These are phyloP conservation scores for Acmispon strigosus DNA, from an alignment of 306 rosid species.

Conservation along the genomic window DNA sequence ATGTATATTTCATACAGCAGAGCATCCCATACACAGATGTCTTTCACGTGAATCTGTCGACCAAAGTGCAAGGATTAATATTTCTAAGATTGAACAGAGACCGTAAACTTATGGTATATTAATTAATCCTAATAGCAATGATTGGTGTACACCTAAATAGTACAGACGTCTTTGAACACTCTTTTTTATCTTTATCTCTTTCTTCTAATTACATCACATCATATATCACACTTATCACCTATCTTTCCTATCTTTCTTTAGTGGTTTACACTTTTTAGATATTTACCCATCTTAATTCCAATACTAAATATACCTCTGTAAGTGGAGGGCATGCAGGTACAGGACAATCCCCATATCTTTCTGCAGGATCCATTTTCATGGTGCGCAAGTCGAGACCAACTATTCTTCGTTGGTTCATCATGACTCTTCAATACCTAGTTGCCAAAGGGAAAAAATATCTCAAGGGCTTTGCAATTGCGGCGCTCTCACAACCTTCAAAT, in stretches of 20 bases:
- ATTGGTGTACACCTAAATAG: no score
- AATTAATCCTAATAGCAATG: no score
- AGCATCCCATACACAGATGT: neutral
- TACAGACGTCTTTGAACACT: no score
- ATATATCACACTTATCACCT: no score
- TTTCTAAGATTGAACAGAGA: constrained; percentile 20
- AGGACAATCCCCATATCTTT: constrained; percentile 19
- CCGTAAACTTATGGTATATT: constrained; percentile 15
- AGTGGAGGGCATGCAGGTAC: constrained; percentile 23
- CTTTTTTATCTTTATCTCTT: no score
- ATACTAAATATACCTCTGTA: neutral
- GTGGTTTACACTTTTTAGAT: no score
- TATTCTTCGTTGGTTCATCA: constrained; percentile 8
- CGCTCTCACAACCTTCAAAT: neutral
- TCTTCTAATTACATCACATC: no score
- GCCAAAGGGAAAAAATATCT: neutral
- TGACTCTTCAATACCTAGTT: neutral
- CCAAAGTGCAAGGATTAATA: neutral
- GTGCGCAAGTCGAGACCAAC: constrained; percentile 4
- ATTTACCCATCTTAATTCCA: no score
- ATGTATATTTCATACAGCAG: no score
- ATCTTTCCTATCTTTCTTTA: no score
- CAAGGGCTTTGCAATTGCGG: neutral
- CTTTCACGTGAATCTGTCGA: constrained; percentile 22
- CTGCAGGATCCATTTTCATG: constrained; percentile 20